Conservation (phyloP, 306 rosid genomes). For the Abrus precatorius region DNA sequence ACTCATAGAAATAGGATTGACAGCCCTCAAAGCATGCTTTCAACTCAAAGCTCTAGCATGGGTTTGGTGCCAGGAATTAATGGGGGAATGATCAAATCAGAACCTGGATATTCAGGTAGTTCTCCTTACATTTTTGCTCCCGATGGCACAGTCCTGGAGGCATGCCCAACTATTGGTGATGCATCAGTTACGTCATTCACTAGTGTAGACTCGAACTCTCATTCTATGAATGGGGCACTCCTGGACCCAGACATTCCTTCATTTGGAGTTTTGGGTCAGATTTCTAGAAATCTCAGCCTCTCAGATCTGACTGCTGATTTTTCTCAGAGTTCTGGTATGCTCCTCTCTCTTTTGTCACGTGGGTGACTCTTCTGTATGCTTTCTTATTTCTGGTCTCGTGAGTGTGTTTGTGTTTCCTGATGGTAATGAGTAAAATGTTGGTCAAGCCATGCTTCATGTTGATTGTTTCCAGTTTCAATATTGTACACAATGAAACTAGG, state of each 20-base stretch:
- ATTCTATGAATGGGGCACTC: slow-evolving; percentile 65
- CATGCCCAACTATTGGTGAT: slow-evolving; percentile 71
- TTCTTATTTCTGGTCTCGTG: slow-evolving; percentile 8
- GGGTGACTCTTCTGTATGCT: slow-evolving; percentile 17
- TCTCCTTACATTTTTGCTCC: slow-evolving; percentile 70
- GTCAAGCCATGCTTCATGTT: slow-evolving; percentile 2
- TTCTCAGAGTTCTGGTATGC: slow-evolving; percentile 83
- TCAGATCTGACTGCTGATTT: slow-evolving; percentile 85
- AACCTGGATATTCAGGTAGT: slow-evolving; percentile 76
- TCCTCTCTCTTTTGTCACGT: slow-evolving; percentile 31
- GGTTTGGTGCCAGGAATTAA: slow-evolving; percentile 79
- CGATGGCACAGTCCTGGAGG: slow-evolving; percentile 68
- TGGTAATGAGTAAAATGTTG: slow-evolving; percentile 6
- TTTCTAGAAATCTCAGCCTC: slow-evolving; percentile 85
- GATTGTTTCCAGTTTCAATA: neutral
- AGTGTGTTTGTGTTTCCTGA: neutral
- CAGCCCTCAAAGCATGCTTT: slow-evolving; percentile 63
- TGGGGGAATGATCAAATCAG: slow-evolving; percentile 78
- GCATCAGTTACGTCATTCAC: slow-evolving; percentile 70
- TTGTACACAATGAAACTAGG: slow-evolving; percentile 40
- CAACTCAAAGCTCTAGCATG: slow-evolving; percentile 68
- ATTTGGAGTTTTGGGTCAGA: slow-evolving; percentile 77
- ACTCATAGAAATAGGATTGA: slow-evolving; percentile 68
- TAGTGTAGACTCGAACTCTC: slow-evolving; percentile 65
- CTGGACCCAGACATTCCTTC: slow-evolving; percentile 69